phyloP scores from a whole-genome alignment of 805 yeast species.

The Metschnikowia corniflorae region DNA sequence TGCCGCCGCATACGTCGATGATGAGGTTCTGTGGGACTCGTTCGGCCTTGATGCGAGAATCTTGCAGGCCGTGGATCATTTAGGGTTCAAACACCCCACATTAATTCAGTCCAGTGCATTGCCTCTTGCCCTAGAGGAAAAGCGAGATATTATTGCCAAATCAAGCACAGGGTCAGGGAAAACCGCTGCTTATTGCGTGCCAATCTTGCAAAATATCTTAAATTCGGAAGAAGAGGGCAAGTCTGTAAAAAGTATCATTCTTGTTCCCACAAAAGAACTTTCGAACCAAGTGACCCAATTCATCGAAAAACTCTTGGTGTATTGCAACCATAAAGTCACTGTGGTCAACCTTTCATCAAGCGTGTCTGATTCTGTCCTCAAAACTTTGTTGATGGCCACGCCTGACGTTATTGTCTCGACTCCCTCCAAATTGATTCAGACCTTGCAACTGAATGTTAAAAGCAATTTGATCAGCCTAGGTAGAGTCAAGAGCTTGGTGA shows the following conservation, averaged over 20 bases:
- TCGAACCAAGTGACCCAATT: constrained; percentile 80
- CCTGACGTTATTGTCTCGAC: constrained; percentile 87
- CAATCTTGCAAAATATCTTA: constrained; percentile 76
- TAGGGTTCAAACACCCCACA: constrained; percentile 85
- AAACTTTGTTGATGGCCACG: constrained; percentile 62
- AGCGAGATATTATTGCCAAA: constrained; percentile 87
- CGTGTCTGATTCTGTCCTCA: constrained; percentile 65
- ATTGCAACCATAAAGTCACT: constrained; percentile 64
- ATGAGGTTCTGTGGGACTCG: constrained; percentile 64
- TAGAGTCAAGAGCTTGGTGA: constrained; percentile 65
- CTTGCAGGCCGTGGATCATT: constrained; percentile 73
- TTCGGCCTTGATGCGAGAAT: constrained; percentile 81
- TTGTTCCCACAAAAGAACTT: constrained; percentile 92
- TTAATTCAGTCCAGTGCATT: constrained; percentile 88
- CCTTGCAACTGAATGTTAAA: constrained; percentile 43
- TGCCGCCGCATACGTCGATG: constrained; percentile 68
- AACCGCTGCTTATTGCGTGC: constrained; percentile 86
- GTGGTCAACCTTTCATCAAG: constrained; percentile 65
- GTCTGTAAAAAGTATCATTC: constrained; percentile 55
- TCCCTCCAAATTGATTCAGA: constrained; percentile 68
- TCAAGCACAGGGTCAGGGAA: constrained; percentile 97
- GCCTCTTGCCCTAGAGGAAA: constrained; percentile 85
- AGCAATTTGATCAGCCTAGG: constrained; percentile 48
- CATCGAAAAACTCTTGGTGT: constrained; percentile 62
- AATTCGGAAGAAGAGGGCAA: constrained; percentile 29